phyloP scores from a whole-genome alignment of 176 grass and related monocot species.

The Miscanthus lutarioriparius region DNA sequence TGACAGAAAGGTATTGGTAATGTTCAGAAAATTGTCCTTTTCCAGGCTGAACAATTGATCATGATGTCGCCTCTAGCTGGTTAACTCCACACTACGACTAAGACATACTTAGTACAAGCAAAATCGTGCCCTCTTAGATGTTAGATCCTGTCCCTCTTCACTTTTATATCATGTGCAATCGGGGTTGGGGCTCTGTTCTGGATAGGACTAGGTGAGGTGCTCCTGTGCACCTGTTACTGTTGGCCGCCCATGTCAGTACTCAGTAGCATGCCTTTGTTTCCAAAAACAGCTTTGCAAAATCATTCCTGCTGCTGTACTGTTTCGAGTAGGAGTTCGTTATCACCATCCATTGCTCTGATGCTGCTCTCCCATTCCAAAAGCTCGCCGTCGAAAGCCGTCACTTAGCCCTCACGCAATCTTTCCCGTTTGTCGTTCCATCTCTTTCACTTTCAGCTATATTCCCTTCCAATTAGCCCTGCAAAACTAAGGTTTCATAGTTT shows the following conservation, averaged over 20 bases:
- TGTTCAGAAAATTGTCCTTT: not conserved
- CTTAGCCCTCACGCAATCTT: slow-evolving; percentile 66
- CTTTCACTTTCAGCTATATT: slow-evolving; percentile 50
- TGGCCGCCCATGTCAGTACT: not conserved
- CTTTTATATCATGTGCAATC: not conserved
- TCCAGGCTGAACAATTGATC: not conserved
- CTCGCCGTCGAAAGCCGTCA: slow-evolving; percentile 50
- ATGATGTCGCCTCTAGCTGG: not conserved
- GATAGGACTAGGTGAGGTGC: slow-evolving; percentile 28
- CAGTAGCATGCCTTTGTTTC: slow-evolving; percentile 16
- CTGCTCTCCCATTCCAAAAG: slow-evolving; percentile 38
- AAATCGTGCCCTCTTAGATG: slow-evolving; percentile 21
- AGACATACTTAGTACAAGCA: slow-evolving; percentile 6
- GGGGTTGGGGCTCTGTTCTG: slow-evolving; percentile 9
- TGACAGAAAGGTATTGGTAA: not conserved
- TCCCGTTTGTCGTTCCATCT: slow-evolving; percentile 45
- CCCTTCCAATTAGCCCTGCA: slow-evolving; percentile 37
- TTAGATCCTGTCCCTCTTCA: slow-evolving; percentile 28
- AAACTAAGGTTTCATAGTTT: slow-evolving; percentile 6
- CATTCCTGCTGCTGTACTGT: slow-evolving; percentile 18
- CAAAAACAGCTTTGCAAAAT: slow-evolving; percentile 24
- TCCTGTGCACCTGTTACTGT: slow-evolving; percentile 3
- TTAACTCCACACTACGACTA: not conserved
- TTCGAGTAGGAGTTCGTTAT: slow-evolving; percentile 23
- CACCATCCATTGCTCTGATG: slow-evolving; percentile 29